phyloP scores from a whole-genome alignment of 805 yeast species.

The Lipomyces mesembrius region DNA sequence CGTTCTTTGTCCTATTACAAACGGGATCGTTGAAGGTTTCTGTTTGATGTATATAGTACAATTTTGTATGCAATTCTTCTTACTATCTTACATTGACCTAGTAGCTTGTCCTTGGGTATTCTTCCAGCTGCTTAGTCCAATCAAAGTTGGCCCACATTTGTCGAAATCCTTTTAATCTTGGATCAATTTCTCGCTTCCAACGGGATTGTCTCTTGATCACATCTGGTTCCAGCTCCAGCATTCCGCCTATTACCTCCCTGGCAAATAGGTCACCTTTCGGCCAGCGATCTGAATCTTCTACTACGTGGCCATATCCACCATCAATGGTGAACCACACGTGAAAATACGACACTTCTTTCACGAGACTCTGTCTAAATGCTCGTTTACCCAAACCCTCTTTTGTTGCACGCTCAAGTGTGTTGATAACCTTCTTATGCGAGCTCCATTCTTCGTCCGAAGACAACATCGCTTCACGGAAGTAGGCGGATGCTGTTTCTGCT shows the following conservation, averaged over 20 bases:
- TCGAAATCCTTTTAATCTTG: slow-evolving; percentile 46
- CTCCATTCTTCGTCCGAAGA: slow-evolving; percentile 50
- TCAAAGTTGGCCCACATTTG: slow-evolving; percentile 48
- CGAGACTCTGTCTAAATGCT: slow-evolving; percentile 48
- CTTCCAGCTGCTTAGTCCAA: slow-evolving; percentile 42
- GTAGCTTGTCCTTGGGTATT: slow-evolving; percentile 8
- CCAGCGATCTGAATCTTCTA: slow-evolving; percentile 52
- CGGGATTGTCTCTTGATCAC: slow-evolving; percentile 46
- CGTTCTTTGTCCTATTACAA: slow-evolving; percentile 2
- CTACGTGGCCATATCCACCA: slow-evolving; percentile 58
- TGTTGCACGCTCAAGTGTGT: slow-evolving; percentile 45
- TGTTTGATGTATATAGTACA: slow-evolving; percentile 4
- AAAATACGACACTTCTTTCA: slow-evolving; percentile 56
- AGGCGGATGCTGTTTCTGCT: slow-evolving; percentile 47
- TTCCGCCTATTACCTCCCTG: slow-evolving; percentile 54
- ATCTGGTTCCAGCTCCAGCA: slow-evolving; percentile 49
- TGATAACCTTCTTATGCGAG: slow-evolving; percentile 49
- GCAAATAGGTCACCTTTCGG: slow-evolving; percentile 55
- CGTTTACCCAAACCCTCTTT: slow-evolving; percentile 35
- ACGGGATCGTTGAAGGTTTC: neutral
- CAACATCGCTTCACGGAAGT: slow-evolving; percentile 51
- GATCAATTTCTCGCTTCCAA: slow-evolving; percentile 41
- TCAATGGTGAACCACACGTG: slow-evolving; percentile 56
- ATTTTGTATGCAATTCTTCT: neutral
- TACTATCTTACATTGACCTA: slow-evolving; percentile 4